These are phyloP conservation scores for Hygrophoropsis aurantiaca DNA, from an alignment of 768 basidiomycete species.

Conservation along the genomic window DNA sequence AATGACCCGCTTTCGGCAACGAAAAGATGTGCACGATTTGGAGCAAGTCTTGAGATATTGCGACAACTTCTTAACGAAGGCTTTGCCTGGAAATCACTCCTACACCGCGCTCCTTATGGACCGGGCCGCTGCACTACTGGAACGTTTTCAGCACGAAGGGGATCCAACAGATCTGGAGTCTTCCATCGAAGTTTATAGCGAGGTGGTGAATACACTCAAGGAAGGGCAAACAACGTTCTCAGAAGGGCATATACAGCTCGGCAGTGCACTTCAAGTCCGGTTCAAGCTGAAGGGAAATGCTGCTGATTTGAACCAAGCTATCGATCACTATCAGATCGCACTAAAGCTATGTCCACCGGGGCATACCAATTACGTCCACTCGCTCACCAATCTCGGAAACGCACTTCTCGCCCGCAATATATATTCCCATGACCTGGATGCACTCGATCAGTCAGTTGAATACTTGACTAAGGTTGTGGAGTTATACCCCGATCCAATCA, in stretches of 20 bases:
- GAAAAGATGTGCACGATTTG: constrained; percentile 13
- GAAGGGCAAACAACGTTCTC: constrained; percentile 12
- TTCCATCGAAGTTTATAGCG: constrained; percentile 11
- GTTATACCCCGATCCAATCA: constrained; percentile 3
- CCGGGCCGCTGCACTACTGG: constrained; percentile 17
- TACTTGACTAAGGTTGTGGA: constrained; percentile 18
- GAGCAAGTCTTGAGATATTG: constrained; percentile 19
- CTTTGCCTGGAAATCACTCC: neutral
- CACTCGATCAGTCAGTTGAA: constrained; percentile 23
- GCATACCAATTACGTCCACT: constrained; percentile 3
- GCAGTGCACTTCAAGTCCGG: constrained; percentile 16
- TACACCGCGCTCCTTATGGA: constrained; percentile 5
- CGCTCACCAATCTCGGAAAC: constrained; percentile 16
- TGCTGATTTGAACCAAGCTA: constrained; percentile 24
- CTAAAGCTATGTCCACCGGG: constrained; percentile 8
- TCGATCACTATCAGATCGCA: constrained; percentile 14
- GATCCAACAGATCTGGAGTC: constrained; percentile 8
- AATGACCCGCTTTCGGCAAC: constrained; percentile 8
- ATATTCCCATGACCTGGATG: constrained; percentile 3
- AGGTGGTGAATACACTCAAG: constrained; percentile 10
- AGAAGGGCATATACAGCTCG: constrained; percentile 10
- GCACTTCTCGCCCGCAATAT: constrained; percentile 12
- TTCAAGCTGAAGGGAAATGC: constrained; percentile 4
- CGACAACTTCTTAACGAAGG: constrained; percentile 13
- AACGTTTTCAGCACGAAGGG: constrained; percentile 7